phyloP scores from a whole-genome alignment of 148 eudicot species.

The Rhododendron ferrugineum region DNA sequence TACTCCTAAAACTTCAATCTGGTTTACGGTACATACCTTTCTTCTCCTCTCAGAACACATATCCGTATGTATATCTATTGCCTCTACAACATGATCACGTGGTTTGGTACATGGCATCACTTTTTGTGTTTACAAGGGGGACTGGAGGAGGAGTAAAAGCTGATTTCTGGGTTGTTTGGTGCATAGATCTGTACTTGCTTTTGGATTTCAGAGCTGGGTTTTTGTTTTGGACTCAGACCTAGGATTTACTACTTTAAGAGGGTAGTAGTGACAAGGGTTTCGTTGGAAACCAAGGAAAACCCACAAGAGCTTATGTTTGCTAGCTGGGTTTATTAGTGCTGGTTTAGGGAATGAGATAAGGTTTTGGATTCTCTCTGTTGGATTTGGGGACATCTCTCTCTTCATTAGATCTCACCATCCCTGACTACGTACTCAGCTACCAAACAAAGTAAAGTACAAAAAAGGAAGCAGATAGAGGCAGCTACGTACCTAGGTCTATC shows the following conservation, averaged over 20 bases:
- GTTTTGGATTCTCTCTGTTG: conserved; percentile 12
- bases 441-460: neutral
- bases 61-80: neutral
- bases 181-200: neutral
- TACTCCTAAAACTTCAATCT: neutral
- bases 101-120: no score
- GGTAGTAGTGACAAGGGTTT: conserved; percentile 3
- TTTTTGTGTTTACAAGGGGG: neutral
- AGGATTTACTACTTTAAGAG: neutral
- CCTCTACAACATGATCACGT: no score
- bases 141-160: neutral
- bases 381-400: neutral
- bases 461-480: neutral
- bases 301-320: neutral
- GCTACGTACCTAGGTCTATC: neutral
- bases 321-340: neutral
- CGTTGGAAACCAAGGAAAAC: neutral
- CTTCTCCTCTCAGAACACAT: neutral
- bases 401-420: neutral
- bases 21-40: neutral
- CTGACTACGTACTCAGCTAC: neutral
- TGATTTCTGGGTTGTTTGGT: neutral
- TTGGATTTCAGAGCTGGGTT: neutral
- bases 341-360: neutral
- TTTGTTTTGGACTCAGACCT: conserved; percentile 10